Base-by-base conservation (phyloP, 2,329 filamentous ascomycete genomes). In the Phaeosphaeria sp. region DNA sequence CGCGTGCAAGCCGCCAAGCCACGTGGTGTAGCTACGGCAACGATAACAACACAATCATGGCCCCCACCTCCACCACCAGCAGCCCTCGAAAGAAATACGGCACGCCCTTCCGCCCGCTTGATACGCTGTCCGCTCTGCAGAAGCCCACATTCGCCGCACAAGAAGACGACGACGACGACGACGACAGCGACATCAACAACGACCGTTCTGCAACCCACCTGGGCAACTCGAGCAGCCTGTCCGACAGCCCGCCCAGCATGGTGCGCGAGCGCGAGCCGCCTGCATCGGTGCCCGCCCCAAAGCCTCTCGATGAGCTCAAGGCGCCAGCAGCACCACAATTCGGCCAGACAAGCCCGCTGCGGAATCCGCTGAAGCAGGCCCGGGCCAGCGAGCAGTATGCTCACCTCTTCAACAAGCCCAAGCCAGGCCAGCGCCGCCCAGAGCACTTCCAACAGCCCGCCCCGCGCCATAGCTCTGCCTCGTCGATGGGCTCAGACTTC, bases 301-400 rank as follows among this genome's bases (percentile, higher is more conserved):
- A 75, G 27, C 67, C 75, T 15, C 63, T 76, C 13, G 67, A 77
- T 15, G 75, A 79, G 43, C 63, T 71, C 13, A 66, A 60, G 40
- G 65, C 69, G 8, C 59, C 64, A 3, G 59, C 62, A 20, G n/a
- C n/a, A n/a, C 72, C 73, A 18, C 81, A 87, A 65, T 89, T 88
- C 67, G 86, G 86, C 51, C 83, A 84, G 65, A 79, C 86, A 1
- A 87, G 85, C 60, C 84, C 85, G 17, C 74, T 88, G 55, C 78
- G 84, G 63, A 80, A 82, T 69, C 77, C 83, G 60, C 65, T 78
- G 70, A 68, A 81, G 65, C 71, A 75, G 51, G 72, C 72, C 55
- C 53, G 53, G 24, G 61, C 58, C 21, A 68, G 66, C 45, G 64
- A 73, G 20, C 52, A 53, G 20, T 68, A 76, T 61, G 72, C 72